phyloP scores from a whole-genome alignment of 805 yeast genomes.

The Kodamaea lidongshanica region DNA sequence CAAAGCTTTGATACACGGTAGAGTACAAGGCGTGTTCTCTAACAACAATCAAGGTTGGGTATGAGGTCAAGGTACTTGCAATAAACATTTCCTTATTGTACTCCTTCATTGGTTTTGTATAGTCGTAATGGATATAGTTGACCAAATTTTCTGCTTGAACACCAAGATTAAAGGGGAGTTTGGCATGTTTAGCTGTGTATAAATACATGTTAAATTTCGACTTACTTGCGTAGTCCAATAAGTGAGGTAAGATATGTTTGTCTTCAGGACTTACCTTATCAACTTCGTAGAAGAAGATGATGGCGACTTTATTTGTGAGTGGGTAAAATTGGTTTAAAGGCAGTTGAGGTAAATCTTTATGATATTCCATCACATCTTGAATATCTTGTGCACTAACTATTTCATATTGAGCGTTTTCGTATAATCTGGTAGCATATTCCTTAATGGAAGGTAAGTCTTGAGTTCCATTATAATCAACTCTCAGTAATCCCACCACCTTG shows the following conservation, averaged over 20 bases:
- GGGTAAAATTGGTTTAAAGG: slow-evolving; percentile 34
- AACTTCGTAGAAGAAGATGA: slow-evolving; percentile 50
- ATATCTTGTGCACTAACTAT: slow-evolving; percentile 23
- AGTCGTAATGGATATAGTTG: slow-evolving; percentile 40
- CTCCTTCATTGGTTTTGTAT: slow-evolving; percentile 21
- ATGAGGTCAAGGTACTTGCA: slow-evolving; percentile 49
- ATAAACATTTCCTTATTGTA: slow-evolving; percentile 43
- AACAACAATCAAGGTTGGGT: slow-evolving; percentile 58
- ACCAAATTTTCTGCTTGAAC: slow-evolving; percentile 37
- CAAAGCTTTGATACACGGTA: slow-evolving; percentile 51
- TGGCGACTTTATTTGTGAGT: slow-evolving; percentile 38
- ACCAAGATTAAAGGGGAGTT: slow-evolving; percentile 32
- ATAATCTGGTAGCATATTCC: slow-evolving; percentile 42
- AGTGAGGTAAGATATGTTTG: slow-evolving; percentile 50
- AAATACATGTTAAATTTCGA: slow-evolving; percentile 51
- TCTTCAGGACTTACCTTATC: slow-evolving; percentile 55
- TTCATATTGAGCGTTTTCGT: slow-evolving; percentile 41
- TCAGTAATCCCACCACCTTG: slow-evolving; percentile 38
- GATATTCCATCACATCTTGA: slow-evolving; percentile 25
- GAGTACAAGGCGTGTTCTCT: slow-evolving; percentile 52
- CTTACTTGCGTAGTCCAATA: slow-evolving; percentile 55
- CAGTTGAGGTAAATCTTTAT: slow-evolving; percentile 21
- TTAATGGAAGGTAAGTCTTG: slow-evolving; percentile 27
- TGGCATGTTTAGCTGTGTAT: slow-evolving; percentile 44
- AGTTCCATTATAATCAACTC: slow-evolving; percentile 40